Evolutionary conservation across 225 moss, liverwort and hornwort species (phyloP), one percentile per base, ranked within the genome.

Genomic region (Sphagnum tenellum): DNA sequence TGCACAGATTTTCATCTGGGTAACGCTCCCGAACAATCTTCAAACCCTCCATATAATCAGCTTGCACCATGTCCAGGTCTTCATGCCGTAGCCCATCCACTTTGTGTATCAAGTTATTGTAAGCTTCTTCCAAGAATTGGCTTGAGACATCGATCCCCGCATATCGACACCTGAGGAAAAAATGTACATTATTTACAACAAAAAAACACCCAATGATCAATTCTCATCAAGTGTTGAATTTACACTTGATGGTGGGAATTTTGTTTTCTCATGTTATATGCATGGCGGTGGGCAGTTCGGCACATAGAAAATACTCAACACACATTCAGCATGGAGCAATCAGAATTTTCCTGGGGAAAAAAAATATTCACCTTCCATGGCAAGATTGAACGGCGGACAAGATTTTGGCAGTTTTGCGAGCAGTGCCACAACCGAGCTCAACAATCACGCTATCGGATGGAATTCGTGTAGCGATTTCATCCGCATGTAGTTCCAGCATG

Each of bases 361-460:
- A 47, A 29, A 29, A 29, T 29, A 29, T 29, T 29, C 3, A 91
- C 91, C 86, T 79, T 67, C 83, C 84, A 13, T 88, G 82, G 54
- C 80, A 77, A 45, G 76, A 64, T 45, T 82, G 78, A 14, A 89
- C 66, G 29, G 88, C 86, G 11, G 73, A 82, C 49, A 91, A 76
- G n/a, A 95, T 49, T 50, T 80, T 77, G 8, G 78, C 61, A 4
- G 94, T 92, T 64, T 95, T 95, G 47, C 72, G 77, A 49, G 91
- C 91, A 47, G 91, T 89, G 49, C 94, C 94, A 46, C 94, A 95
- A 1, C 94, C 94, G 12, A 95, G 89, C 75, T 95, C 91, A 66
- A 88, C 91, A 45, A 91, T 66, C 44, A 95, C 78, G 59, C 86
- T 91, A 0, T 68, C 77, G 11, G 76, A 56, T 3, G 86, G 86